Evolutionary conservation across 1,284 basidiomycete species (phyloP).

Genomic region (Ceratorhiza oryzae-sativae): DNA sequence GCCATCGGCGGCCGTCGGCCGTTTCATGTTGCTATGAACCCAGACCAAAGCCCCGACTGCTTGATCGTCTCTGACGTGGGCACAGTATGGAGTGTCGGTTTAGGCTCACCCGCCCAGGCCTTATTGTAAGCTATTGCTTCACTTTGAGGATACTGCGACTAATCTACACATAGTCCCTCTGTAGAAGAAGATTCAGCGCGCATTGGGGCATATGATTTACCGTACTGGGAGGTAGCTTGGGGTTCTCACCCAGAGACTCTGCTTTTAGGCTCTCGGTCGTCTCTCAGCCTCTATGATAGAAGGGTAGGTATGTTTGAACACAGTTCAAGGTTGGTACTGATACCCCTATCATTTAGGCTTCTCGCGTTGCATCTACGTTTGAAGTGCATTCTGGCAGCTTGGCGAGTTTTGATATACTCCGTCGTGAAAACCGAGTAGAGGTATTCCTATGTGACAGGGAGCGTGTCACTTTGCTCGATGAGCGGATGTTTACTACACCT

Average conservation of each 20-base stretch:
- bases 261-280: constrained; percentile 10
- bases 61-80: constrained; percentile 30
- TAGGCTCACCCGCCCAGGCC: neutral
- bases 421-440: neutral
- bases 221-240: constrained; percentile 30
- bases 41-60: neutral
- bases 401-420: constrained; percentile 26
- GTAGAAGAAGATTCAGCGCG: constrained; percentile 8
- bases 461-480: constrained; percentile 24
- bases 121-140: constrained; percentile 1
- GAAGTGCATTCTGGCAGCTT: neutral
- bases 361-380: constrained; percentile 5
- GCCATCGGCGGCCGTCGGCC: constrained; percentile 18
- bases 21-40: constrained; percentile 21
- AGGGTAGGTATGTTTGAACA: neutral
- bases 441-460: constrained; percentile 27
- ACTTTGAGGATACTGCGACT: neutral
- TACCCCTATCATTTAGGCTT: neutral
- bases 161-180: neutral
- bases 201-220: constrained; percentile 23
- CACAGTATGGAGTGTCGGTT: constrained; percentile 7
- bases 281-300: constrained; percentile 22
- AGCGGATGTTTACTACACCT: constrained; percentile 22
- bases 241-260: constrained; percentile 25
- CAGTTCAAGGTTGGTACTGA: neutral